Conservation (phyloP, 345 rosid genomes). For the Citrus glauca region DNA sequence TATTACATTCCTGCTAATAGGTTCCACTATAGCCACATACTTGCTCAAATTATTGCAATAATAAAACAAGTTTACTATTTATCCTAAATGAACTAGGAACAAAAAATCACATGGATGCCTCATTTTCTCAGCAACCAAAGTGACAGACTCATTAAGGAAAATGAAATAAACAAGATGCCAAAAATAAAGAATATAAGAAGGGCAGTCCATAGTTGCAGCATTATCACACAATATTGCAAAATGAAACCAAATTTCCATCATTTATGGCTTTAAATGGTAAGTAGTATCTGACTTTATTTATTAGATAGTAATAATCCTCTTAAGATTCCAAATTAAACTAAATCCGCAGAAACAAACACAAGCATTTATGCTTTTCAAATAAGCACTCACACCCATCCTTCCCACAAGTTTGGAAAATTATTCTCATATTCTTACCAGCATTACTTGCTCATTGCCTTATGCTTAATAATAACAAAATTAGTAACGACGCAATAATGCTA, state of each 20-base stretch:
- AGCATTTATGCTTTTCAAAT: neutral
- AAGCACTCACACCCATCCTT: neutral
- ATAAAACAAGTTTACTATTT: neutral
- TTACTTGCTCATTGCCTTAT: neutral
- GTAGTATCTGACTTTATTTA: neutral
- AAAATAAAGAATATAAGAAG: neutral
- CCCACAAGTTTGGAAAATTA: conserved; percentile 10
- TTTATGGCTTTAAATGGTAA: neutral
- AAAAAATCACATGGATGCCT: neutral
- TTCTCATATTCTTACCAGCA: neutral
- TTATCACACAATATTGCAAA: neutral
- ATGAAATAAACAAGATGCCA: neutral
- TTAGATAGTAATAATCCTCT: neutral
- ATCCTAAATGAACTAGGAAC: neutral
- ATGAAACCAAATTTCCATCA: neutral
- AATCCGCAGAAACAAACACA: neutral
- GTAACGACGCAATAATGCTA: neutral
- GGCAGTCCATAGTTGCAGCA: neutral
- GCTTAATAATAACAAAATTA: neutral
- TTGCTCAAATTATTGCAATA: neutral
- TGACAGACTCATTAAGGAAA: neutral
- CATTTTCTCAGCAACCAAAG: neutral
- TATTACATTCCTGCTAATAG: conserved; percentile 1
- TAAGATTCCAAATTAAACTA: neutral
- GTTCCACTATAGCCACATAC: neutral